A percentile compares a stretch with the other conserved stretches of the same genome.
These are phyloP conservation scores for Hyaloscypha hepaticicola DNA, from an alignment of 495 filamentous ascomycete species.

Conservation along the genomic window DNA sequence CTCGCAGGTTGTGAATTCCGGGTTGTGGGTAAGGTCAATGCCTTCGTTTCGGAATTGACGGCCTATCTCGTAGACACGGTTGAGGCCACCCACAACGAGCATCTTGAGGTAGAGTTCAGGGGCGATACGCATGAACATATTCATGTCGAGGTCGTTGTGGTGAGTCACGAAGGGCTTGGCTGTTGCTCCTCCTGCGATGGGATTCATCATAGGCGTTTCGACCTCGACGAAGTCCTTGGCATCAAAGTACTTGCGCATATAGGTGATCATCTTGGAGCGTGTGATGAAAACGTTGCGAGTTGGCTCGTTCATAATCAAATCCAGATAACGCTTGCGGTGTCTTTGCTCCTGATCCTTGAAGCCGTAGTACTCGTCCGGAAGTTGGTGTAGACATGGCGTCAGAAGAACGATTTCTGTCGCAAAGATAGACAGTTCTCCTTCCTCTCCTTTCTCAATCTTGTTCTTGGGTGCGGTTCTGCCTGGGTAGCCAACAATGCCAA, in stretches of 20 bases:
- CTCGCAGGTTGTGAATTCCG: slow-evolving; percentile 96
- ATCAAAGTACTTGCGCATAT: slow-evolving; percentile 85
- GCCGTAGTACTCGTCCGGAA: slow-evolving; percentile 89
- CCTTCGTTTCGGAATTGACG: slow-evolving; percentile 93
- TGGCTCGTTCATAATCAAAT: slow-evolving; percentile 83
- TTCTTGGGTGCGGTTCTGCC: slow-evolving; percentile 89
- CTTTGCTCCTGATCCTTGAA: slow-evolving; percentile 93
- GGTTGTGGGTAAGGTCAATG: slow-evolving; percentile 96
- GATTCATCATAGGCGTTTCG: slow-evolving; percentile 98
- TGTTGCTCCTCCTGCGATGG: slow-evolving; percentile 92
- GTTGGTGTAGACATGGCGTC: slow-evolving; percentile 88
- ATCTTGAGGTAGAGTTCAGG: slow-evolving; percentile 96
- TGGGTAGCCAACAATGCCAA: slow-evolving; percentile 84
- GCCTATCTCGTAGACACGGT: slow-evolving; percentile 91
- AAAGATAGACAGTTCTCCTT: slow-evolving; percentile 92
- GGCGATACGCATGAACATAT: slow-evolving; percentile 91
- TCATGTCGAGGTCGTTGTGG: slow-evolving; percentile 91
- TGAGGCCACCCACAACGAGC: slow-evolving; percentile 88
- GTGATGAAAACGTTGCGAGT: slow-evolving; percentile 79
- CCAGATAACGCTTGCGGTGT: slow-evolving; percentile 87
- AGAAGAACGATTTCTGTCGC: slow-evolving; percentile 81
- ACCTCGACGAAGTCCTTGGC: slow-evolving; percentile 84
- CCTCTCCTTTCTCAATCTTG: slow-evolving; percentile 59
- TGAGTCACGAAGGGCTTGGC: slow-evolving; percentile 94
- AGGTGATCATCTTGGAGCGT: slow-evolving; percentile 79